Evolutionary conservation across 1,284 basidiomycete genomes (phyloP).

Genomic region (Earliella scabrosa): DNA sequence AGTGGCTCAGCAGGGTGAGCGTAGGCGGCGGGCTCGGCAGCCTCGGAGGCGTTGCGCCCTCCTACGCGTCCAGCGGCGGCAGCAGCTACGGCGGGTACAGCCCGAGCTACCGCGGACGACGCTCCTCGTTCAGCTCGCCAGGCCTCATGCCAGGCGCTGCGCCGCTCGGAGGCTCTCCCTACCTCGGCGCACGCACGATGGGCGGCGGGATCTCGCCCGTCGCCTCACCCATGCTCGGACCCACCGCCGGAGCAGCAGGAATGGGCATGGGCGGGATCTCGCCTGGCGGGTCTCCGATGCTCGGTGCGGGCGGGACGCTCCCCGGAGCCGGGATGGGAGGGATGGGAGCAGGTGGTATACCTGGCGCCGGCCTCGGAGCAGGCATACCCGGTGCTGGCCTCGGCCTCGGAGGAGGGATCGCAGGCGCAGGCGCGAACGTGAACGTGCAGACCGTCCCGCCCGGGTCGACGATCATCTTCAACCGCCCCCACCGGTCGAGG

Average conservation of each 20-base stretch:
- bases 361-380: background rate
- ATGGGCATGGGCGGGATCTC: background rate
- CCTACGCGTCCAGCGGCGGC: conserved; percentile 3
- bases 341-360: background rate
- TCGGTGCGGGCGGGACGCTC: background rate
- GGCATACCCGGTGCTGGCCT: background rate
- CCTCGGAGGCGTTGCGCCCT: background rate
- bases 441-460: conserved; percentile 15
- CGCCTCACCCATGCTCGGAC: background rate
- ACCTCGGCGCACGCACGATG: background rate
- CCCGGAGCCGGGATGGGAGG: background rate
- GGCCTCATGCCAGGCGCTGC: background rate
- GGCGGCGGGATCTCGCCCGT: background rate
- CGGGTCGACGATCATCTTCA: conserved; percentile 26
- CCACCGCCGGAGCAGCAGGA: background rate
- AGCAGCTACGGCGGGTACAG: background rate
- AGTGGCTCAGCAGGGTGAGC: background rate
- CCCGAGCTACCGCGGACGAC: conserved; percentile 1
- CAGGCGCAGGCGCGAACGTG: background rate
- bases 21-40: background rate
- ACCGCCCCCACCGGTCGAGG: conserved; percentile 4
- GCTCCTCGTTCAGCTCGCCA: conserved; percentile 3
- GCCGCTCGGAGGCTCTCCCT: conserved; percentile 6
- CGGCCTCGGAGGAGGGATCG: background rate
- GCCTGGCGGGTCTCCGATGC: background rate